Percentiles rank a stretch among this genome's conserved stretches.
phyloP scores from a whole-genome alignment of 2,329 filamentous ascomycete genomes.

The Aspergillus alliaceus region DNA sequence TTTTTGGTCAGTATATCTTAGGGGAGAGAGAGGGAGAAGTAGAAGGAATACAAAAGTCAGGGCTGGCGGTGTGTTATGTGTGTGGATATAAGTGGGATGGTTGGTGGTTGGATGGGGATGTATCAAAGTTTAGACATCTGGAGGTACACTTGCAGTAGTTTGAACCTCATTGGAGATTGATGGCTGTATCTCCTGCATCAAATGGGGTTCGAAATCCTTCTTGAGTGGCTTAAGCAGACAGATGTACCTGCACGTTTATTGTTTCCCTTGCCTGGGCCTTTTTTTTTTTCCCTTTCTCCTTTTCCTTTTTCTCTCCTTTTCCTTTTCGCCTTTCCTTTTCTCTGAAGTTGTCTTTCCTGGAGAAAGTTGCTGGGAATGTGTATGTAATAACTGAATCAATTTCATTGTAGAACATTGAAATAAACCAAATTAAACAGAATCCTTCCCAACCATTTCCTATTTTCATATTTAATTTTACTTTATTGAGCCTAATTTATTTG shows the following conservation, averaged over 20 bases:
- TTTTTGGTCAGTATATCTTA: too few species aligned
- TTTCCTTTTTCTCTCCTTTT: not conserved
- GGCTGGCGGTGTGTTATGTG: not conserved
- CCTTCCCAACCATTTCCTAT: not conserved
- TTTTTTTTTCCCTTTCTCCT: not conserved
- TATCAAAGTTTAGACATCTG: not conserved
- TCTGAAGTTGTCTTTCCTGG: not conserved
- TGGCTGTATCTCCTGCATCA: constrained; percentile 4
- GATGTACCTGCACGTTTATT: constrained; percentile 17
- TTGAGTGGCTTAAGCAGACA: constrained; percentile 2
- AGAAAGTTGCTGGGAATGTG: not conserved
- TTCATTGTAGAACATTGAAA: not conserved
- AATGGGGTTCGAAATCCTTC: not conserved
- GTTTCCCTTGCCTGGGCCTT: not conserved
- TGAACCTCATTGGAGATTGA: constrained; percentile 2
- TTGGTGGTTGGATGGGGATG: not conserved
- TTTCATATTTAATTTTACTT: not conserved
- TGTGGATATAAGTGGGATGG: not conserved
- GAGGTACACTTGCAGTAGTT: constrained; percentile 20
- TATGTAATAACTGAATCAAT: not conserved
- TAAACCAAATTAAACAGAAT: not conserved
- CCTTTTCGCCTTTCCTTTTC: not conserved
- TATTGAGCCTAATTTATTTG: not conserved
- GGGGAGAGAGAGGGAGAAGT: too few species aligned
- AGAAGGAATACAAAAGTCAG: not conserved